Percentiles rank a stretch among this genome's conserved stretches.
These are phyloP conservation scores for Huntiella abstrusa DNA, from an alignment of 2,329 filamentous ascomycete species.

Conservation along the genomic window DNA sequence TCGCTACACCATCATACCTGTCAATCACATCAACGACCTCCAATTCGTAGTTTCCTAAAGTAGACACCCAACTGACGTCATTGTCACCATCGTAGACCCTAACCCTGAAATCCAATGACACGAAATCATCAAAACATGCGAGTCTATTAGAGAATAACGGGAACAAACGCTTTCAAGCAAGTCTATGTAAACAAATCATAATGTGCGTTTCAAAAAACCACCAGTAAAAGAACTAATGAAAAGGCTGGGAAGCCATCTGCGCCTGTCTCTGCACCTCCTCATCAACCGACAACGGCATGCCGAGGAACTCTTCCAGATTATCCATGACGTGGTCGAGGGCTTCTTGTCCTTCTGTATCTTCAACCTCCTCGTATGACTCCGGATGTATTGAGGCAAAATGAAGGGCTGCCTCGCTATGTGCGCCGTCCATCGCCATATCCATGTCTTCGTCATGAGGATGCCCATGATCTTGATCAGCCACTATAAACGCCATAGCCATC, in stretches of 20 bases:
- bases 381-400: constrained; percentile 1
- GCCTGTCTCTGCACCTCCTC: constrained; percentile 14
- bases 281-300: constrained; percentile 20
- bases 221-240: constrained; percentile 12
- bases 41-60: no score
- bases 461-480: constrained; percentile 21
- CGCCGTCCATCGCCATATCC: constrained; percentile 8
- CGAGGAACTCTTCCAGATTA: constrained; percentile 27
- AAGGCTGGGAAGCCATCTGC: not conserved
- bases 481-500: constrained; percentile 30
- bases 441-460: not conserved
- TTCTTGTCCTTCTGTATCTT: constrained; percentile 19
- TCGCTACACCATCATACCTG: no score
- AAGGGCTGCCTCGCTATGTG: no score
- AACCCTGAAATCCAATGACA: no score
- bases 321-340: constrained; percentile 22
- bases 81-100: no score
- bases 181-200: not conserved
- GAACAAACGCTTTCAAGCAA: no score
- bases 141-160: no score
- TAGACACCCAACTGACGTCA: no score
- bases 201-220: constrained; percentile 13
- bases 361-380: constrained; percentile 19
- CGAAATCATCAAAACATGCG: no score
- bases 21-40: no score